Conservation (phyloP, 768 basidiomycete genomes). For the Lentinula sp. region DNA sequence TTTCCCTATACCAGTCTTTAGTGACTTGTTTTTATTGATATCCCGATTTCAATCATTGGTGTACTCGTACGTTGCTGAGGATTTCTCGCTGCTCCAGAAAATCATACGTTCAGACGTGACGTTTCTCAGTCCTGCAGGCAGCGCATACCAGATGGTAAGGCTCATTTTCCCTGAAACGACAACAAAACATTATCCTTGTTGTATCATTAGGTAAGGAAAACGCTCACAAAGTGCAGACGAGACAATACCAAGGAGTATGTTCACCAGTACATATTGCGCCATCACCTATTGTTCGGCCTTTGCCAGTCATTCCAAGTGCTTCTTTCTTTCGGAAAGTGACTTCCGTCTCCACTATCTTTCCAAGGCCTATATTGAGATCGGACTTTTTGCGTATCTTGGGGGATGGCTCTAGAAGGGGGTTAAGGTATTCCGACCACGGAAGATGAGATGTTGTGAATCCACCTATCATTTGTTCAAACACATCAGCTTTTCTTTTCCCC, state of each 20-base stretch:
- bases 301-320: conserved; percentile 32
- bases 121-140: conserved; percentile 51
- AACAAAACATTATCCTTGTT: neutral
- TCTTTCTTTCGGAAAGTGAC: conserved; percentile 39
- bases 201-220: neutral
- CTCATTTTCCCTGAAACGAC: conserved; percentile 39
- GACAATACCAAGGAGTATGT: conserved; percentile 35
- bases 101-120: conserved; percentile 21
- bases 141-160: conserved; percentile 52
- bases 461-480: neutral
- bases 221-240: conserved; percentile 60
- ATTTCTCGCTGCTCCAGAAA: too few species aligned
- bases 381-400: neutral
- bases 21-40: conserved; percentile 1
- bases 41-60: neutral
- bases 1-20: neutral
- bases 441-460: neutral
- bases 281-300: conserved; percentile 18
- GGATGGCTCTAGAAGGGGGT: neutral
- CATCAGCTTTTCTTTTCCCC: neutral
- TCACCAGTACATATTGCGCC: neutral
- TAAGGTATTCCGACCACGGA: neutral
- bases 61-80: too few species aligned
- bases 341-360: conserved; percentile 36
- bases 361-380: conserved; percentile 14